phyloP scores from a whole-genome alignment of 1,284 basidiomycete species.

The Cystobasidiaceae sp. region DNA sequence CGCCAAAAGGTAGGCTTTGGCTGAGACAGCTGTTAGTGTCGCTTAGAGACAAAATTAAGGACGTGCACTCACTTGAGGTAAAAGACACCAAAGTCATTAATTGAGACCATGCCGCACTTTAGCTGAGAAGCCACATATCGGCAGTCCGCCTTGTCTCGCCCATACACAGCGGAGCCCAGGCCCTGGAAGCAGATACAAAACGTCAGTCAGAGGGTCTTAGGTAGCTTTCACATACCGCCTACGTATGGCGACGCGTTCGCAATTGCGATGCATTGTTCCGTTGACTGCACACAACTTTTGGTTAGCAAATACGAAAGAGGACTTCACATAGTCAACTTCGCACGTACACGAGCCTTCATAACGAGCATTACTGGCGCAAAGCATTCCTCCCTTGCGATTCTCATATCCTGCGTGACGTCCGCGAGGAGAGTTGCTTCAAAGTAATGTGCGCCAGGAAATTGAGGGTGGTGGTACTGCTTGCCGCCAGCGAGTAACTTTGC shows the following conservation, averaged over 20 bases:
- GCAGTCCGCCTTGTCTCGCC: constrained; percentile 68
- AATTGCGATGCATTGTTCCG: constrained; percentile 75
- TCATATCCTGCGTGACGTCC: constrained; percentile 67
- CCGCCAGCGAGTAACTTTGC: constrained; percentile 67
- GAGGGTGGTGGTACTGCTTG: constrained; percentile 59
- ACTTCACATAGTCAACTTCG: constrained; percentile 37
- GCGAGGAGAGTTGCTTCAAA: constrained; percentile 83
- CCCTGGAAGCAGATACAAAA: constrained; percentile 6
- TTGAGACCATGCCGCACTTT: constrained; percentile 91
- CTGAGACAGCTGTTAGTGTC: constrained; percentile 45
- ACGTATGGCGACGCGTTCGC: constrained; percentile 84
- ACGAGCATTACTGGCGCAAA: constrained; percentile 84
- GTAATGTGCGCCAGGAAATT: constrained; percentile 59
- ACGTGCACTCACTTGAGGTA: constrained; percentile 20
- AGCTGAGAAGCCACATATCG: constrained; percentile 68
- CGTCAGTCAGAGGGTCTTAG: neutral
- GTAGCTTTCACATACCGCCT: neutral
- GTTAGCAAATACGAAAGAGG: neutral
- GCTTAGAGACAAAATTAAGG: too few species aligned
- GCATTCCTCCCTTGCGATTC: constrained; percentile 71
- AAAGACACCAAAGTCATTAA: constrained; percentile 60
- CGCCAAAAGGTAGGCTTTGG: constrained; percentile 19
- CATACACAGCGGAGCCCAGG: constrained; percentile 94
- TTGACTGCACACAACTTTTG: constrained; percentile 48
- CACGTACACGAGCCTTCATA: constrained; percentile 58